These are phyloP conservation scores for Logfia minima DNA, from an alignment of 129 eudicot genomes.

Conservation along the genomic window DNA sequence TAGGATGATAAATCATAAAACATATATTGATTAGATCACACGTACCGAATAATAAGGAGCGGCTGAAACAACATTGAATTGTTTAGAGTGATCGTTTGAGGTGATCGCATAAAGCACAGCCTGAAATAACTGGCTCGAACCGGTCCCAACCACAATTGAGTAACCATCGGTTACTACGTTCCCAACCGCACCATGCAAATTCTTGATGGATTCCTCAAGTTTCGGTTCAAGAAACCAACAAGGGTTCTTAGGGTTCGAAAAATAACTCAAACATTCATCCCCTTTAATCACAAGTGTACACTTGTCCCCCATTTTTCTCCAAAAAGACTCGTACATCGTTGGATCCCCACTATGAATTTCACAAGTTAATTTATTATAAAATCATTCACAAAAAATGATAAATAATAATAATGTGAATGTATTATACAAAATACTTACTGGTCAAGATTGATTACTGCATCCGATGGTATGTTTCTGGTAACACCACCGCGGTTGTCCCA, in stretches of 20 bases:
- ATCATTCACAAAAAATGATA: background rate
- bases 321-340: constrained; percentile 58
- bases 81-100: constrained; percentile 41
- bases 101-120: constrained; percentile 61
- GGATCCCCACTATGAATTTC: constrained; percentile 77
- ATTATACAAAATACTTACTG: constrained; percentile 38
- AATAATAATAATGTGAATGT: background rate
- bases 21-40: background rate
- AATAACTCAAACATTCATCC: constrained; percentile 63
- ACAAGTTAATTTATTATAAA: background rate
- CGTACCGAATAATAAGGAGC: constrained; percentile 83
- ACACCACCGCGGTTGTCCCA: constrained; percentile 1
- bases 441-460: constrained; percentile 55
- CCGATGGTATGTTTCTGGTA: constrained; percentile 22
- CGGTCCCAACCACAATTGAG: constrained; percentile 68
- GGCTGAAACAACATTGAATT: constrained; percentile 52
- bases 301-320: constrained; percentile 54
- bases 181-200: constrained; percentile 59
- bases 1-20: background rate
- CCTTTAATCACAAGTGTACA: constrained; percentile 54
- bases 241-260: constrained; percentile 46
- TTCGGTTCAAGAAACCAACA: constrained; percentile 85
- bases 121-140: constrained; percentile 79
- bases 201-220: constrained; percentile 60
- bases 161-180: constrained; percentile 63